Evolutionary conservation across 2,329 filamentous ascomycete species (phyloP), one percentile per base, ranked within the genome.

Genomic region (Calonectria hawksworthii): DNA sequence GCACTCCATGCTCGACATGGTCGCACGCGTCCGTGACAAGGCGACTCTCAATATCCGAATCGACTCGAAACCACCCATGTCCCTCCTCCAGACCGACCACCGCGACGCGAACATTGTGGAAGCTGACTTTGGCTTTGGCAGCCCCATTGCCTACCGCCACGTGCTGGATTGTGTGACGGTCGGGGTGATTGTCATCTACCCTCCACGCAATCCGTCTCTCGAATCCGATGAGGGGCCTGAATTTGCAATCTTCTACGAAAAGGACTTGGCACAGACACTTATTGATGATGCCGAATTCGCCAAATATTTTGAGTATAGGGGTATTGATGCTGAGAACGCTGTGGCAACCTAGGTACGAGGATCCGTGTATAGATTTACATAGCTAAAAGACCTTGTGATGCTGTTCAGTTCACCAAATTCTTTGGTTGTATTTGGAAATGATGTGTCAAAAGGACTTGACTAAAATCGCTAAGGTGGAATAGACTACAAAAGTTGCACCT

Each of bases 1-100:
- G 3, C 77, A 79, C 28, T 34, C 74, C 16, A 69, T 76, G 14
- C 77, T 87, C 1, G 73, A 80, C 9, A 75, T 75, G 68, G 74
- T 86, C 6, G 84, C 84, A 1, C 77, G 77, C 1, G 79, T 86
- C n/a, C 81, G 83, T 32, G 84, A 87, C 78, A 87, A 87, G 75
- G 71, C 77, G 28, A 69, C 72, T 87, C 16, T 83, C 81, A 56
- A 79, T 85, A 50, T 80, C 83, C 13, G 77, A 5, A 36, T 84
- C 28, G 82, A 86, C 69, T 80, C 84, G 0, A 80, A 83, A 50
- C 85, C 86, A 32, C 84, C 84, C 4, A 80, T 86, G 82, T 79
- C 81, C 32, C 75, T 85, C n/a, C 66, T 84, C 21, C 73, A 82
- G 51, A 86, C 83, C 0, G 86, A 87, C 74, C 83, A 83, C 77